These are phyloP conservation scores for Angophora floribunda DNA, from an alignment of 345 rosid species.

Conservation along the genomic window DNA sequence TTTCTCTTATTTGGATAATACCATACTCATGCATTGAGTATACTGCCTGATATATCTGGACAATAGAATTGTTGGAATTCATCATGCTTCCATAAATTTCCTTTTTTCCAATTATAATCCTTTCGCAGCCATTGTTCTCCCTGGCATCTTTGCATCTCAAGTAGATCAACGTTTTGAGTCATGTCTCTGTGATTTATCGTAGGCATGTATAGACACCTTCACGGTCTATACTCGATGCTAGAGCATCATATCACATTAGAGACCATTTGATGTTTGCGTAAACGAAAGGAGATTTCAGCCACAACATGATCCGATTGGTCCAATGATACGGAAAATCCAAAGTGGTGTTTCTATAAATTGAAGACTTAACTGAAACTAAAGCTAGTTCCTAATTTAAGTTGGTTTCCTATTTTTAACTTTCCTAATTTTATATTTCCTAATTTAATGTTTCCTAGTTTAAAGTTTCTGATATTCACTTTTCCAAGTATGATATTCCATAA, in stretches of 20 bases:
- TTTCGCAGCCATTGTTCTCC: neutral
- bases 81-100: neutral
- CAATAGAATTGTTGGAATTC: neutral
- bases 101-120: neutral
- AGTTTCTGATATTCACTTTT: neutral
- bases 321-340: neutral
- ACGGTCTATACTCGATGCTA: rapidly evolving
- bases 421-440: neutral
- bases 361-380: too few species aligned
- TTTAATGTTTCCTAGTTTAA: too few species aligned
- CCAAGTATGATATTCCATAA: neutral
- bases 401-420: too few species aligned
- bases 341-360: neutral
- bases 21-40: neutral
- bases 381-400: neutral
- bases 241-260: neutral
- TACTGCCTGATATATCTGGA: neutral
- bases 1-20: neutral
- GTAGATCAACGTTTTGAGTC: neutral
- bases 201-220: neutral
- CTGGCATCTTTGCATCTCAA: neutral
- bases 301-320: neutral
- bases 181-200: neutral
- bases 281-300: neutral
- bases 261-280: neutral